Percentiles rank a stretch among this genome's conserved stretches.
phyloP scores from a whole-genome alignment of 202 grass and related monocot species.

The Saccharum hybrid region DNA sequence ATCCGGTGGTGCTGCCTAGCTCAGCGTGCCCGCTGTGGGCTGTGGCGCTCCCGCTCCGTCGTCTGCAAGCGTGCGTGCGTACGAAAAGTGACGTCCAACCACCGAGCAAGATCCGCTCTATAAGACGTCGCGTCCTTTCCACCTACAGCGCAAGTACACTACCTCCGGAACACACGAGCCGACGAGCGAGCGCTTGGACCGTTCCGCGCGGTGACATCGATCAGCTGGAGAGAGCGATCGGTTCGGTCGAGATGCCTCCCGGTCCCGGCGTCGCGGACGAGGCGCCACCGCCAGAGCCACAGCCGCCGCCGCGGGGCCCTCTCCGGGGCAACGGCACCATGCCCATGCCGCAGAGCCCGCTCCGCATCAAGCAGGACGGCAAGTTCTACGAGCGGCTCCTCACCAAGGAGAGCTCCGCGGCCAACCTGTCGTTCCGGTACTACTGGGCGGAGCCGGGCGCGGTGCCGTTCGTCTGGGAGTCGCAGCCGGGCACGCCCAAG shows the following conservation, averaged over 20 bases:
- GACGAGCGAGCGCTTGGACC: not conserved
- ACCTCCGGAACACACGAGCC: not conserved
- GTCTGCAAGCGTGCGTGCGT: conserved; percentile 44
- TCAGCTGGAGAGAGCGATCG: not conserved
- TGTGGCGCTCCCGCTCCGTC: not conserved
- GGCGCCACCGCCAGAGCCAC: not conserved
- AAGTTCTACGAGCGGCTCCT: conserved; percentile 84
- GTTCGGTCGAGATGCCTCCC: conserved; percentile 40
- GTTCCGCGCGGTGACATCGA: not conserved
- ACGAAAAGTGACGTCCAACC: conserved; percentile 51
- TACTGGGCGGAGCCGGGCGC: conserved; percentile 66
- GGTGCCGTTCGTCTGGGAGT: conserved; percentile 83
- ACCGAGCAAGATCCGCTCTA: conserved; percentile 48
- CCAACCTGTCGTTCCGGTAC: conserved; percentile 68
- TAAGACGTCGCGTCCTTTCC: conserved; percentile 47
- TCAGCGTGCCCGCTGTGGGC: not conserved
- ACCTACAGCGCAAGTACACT: conserved; percentile 12
- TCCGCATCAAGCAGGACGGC: conserved; percentile 75
- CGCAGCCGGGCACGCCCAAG: conserved; percentile 76
- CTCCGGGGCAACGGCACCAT: conserved; percentile 9
- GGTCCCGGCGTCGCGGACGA: conserved; percentile 39
- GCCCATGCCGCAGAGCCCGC: conserved; percentile 53
- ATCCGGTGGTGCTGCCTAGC: not conserved
- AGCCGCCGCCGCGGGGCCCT: conserved; percentile 43
- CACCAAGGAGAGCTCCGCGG: conserved; percentile 73